Evolutionary conservation across 2,329 filamentous ascomycete genomes (phyloP).

Genomic region (Chaetomiaceae sp.): DNA sequence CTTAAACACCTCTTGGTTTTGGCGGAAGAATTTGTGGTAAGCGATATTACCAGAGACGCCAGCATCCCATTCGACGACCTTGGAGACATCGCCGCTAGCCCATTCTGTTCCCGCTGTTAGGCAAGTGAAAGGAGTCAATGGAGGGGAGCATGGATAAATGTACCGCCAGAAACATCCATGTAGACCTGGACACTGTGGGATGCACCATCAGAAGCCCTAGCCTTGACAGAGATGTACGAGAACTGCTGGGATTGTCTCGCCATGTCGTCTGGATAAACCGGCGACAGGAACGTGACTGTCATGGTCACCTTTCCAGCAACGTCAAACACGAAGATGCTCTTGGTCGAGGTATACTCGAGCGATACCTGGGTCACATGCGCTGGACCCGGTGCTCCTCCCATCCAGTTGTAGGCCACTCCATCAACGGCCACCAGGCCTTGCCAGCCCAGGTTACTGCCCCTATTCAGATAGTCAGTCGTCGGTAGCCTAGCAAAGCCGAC

Average conservation of each 20-base stretch:
- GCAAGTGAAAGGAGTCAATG: constrained; percentile 1
- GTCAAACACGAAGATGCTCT: constrained; percentile 64
- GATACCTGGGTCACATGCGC: constrained; percentile 55
- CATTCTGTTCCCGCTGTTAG: constrained; percentile 52
- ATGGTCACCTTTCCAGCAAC: constrained; percentile 58
- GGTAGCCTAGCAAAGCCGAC: not conserved
- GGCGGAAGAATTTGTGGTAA: constrained; percentile 61
- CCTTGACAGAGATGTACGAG: constrained; percentile 64
- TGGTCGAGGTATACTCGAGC: constrained; percentile 68
- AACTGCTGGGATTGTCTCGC: constrained; percentile 65
- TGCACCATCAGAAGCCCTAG: constrained; percentile 57
- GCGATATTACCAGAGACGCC: constrained; percentile 46
- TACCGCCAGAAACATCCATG: constrained; percentile 66
- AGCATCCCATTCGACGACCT: constrained; percentile 60
- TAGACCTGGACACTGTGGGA: constrained; percentile 66
- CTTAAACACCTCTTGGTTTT: constrained; percentile 59
- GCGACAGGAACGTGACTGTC: constrained; percentile 67
- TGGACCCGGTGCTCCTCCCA: constrained; percentile 53
- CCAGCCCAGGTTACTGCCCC: constrained; percentile 59
- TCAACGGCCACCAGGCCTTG: constrained; percentile 67
- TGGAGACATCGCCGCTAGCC: constrained; percentile 57
- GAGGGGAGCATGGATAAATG: constrained; percentile 23
- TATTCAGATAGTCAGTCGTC: constrained; percentile 29
- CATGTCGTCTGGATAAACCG: constrained; percentile 62
- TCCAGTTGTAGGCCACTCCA: constrained; percentile 56